Percentiles rank a stretch among this genome's conserved stretches.
Conservation (phyloP, 169 alveolate genomes). For the Prorocentrum cordatum region DNA sequence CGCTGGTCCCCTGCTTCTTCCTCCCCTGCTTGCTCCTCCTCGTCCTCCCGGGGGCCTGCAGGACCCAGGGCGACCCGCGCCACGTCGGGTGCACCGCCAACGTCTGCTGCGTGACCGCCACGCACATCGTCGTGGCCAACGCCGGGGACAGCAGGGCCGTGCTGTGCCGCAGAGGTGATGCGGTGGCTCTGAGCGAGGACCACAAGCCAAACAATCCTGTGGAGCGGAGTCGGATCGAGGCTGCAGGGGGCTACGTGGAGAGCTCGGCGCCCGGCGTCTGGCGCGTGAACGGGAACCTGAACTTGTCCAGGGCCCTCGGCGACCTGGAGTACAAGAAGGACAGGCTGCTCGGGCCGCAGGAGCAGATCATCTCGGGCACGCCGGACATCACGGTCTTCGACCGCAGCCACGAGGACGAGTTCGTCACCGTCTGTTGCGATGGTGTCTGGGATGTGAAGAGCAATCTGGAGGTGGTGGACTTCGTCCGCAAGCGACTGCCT, state of each 20-base stretch:
- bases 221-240: slow-evolving; percentile 81
- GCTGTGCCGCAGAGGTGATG: slow-evolving; percentile 75
- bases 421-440: slow-evolving; percentile 87
- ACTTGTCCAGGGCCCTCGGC: slow-evolving; percentile 85
- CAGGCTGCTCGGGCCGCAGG: slow-evolving; percentile 74
- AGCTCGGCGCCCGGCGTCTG: slow-evolving; percentile 71
- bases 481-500: slow-evolving; percentile 70
- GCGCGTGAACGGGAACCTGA: slow-evolving; percentile 84
- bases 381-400: neutral
- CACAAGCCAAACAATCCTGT: slow-evolving; percentile 87
- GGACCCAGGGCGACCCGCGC: no score
- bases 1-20: no score
- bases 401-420: slow-evolving; percentile 77
- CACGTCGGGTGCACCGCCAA: slow-evolving; percentile 25
- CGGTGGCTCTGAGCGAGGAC: slow-evolving; percentile 81
- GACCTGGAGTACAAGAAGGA: slow-evolving; percentile 85
- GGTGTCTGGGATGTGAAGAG: slow-evolving; percentile 89
- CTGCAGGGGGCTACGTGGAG: slow-evolving; percentile 83
- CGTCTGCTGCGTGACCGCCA: neutral
- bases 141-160: slow-evolving; percentile 91
- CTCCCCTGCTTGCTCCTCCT: no score
- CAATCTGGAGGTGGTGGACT: slow-evolving; percentile 80
- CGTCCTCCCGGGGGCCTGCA: no score
- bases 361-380: slow-evolving; percentile 73
- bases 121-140: slow-evolving; percentile 79